Evolutionary conservation across 148 eudicot species (phyloP).

Genomic region (Beta vulgaris): DNA sequence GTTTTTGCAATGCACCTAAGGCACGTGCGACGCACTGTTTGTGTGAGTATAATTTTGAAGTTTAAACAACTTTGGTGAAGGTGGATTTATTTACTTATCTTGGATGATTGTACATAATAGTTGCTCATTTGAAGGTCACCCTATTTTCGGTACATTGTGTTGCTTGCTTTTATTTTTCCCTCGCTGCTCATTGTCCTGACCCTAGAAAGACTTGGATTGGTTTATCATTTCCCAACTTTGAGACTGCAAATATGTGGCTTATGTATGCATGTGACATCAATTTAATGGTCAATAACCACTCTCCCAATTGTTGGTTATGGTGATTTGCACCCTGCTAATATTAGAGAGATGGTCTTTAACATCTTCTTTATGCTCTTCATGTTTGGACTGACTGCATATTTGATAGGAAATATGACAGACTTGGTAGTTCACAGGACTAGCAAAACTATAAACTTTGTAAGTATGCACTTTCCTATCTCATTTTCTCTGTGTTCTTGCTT

Average conservation of each 20-base stretch:
- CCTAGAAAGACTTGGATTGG: conserved; percentile 66
- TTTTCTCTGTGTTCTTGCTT: background rate
- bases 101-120: background rate
- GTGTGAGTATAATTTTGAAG: conserved; percentile 47
- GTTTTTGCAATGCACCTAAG: too few species aligned
- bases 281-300: conserved; percentile 89
- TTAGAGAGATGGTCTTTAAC: conserved; percentile 63
- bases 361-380: conserved; percentile 76
- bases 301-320: conserved; percentile 80
- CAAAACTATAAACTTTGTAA: conserved; percentile 70
- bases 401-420: conserved; percentile 94
- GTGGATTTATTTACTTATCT: background rate
- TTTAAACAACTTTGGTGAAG: background rate
- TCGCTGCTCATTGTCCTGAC: conserved; percentile 52
- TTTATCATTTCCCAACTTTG: conserved; percentile 29
- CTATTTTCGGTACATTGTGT: conserved; percentile 76
- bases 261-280: conserved; percentile 58
- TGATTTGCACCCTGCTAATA: conserved; percentile 75
- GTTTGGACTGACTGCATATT: conserved; percentile 67
- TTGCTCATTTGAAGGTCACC: conserved; percentile 51
- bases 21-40: too few species aligned
- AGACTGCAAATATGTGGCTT: conserved; percentile 27
- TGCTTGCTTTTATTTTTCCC: conserved; percentile 59
- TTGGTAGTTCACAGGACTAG: conserved; percentile 76
- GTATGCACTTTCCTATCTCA: conserved; percentile 23